phyloP scores from a whole-genome alignment of 805 yeast genomes.

The Saccharomyces eubayanus region DNA sequence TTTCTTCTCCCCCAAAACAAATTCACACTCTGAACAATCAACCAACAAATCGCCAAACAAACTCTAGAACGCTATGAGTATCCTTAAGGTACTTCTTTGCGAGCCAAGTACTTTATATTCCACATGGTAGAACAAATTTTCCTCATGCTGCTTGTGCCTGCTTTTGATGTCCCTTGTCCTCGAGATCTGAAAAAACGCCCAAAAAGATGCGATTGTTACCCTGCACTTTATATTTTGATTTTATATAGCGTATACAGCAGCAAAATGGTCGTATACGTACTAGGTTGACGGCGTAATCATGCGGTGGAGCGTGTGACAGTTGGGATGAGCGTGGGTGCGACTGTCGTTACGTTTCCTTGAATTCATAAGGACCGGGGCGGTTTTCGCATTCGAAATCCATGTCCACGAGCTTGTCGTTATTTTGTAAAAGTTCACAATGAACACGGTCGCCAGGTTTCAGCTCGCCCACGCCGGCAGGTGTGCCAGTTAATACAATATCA shows the following conservation, averaged over 20 bases:
- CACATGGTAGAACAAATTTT: neutral
- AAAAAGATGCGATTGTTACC: neutral
- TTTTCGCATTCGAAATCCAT: constrained; percentile 33
- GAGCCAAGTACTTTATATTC: neutral
- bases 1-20: neutral
- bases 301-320: neutral
- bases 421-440: constrained; percentile 50
- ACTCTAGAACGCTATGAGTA: neutral
- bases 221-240: neutral
- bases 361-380: constrained; percentile 55
- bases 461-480: constrained; percentile 95
- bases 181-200: neutral
- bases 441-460: constrained; percentile 72
- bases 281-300: neutral
- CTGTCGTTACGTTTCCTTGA: constrained; percentile 33
- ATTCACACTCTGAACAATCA: neutral
- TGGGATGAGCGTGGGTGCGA: neutral
- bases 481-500: constrained; percentile 88
- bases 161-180: neutral
- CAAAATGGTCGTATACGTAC: neutral
- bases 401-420: constrained; percentile 48
- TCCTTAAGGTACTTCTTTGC: neutral
- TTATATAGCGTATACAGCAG: neutral
- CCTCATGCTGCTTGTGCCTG: neutral
- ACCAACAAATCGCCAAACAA: neutral